Conservation (phyloP, 306 rosid species). For the Prunus persica region DNA sequence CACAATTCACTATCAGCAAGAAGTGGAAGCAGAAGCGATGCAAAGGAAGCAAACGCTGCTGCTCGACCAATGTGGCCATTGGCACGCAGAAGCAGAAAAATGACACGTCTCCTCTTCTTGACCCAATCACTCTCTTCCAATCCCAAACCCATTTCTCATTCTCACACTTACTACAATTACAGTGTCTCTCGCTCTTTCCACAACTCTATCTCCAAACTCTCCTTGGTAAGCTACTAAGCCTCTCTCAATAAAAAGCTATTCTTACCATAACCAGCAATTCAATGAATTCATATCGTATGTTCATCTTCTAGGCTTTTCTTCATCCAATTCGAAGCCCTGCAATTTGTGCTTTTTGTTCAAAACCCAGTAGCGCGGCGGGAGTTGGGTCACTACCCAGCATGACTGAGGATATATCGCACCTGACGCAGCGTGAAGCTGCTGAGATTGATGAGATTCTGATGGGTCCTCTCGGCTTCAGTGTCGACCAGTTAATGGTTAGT, state of each 20-base stretch:
- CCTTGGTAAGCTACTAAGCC: conserved; percentile 29
- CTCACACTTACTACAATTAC: neutral
- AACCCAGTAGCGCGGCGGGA: conserved; percentile 18
- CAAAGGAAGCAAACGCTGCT: neutral
- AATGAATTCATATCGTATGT: neutral
- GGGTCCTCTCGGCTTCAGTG: conserved; percentile 93
- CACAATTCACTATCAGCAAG: neutral
- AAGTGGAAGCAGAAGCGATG: conserved; percentile 3
- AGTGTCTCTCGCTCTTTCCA: conserved; percentile 23
- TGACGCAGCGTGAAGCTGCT: conserved; percentile 79
- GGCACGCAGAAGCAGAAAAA: conserved; percentile 26
- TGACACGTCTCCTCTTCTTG: conserved; percentile 38
- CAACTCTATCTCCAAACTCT: conserved; percentile 28
- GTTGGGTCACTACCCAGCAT: conserved; percentile 27
- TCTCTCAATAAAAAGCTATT: neutral
- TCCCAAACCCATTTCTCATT: conserved; percentile 7
- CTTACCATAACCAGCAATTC: neutral
- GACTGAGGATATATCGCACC: conserved; percentile 61
- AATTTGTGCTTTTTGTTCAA: conserved; percentile 40
- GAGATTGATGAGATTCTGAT: conserved; percentile 86
- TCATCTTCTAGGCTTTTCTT: conserved; percentile 39
- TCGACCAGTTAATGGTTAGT: conserved; percentile 88
- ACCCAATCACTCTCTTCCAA: conserved; percentile 25
- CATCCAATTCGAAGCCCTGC: conserved; percentile 26
- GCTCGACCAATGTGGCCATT: conserved; percentile 39